Percentiles rank a stretch among this genome's conserved stretches.
These are phyloP conservation scores for Eucalyptus cloeziana DNA, from an alignment of 345 rosid species.

Conservation along the genomic window DNA sequence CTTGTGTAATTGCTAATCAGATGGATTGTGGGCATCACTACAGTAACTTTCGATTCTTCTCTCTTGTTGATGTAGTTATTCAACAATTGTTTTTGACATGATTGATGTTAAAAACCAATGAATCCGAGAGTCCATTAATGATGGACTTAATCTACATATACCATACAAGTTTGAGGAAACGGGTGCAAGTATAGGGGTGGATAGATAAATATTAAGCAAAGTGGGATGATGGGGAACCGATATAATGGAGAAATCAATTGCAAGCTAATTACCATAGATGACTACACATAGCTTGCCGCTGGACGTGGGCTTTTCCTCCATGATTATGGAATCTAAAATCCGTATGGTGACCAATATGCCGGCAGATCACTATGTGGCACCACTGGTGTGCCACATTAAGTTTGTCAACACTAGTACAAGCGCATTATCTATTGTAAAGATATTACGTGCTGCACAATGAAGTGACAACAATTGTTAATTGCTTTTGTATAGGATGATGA, in stretches of 20 bases:
- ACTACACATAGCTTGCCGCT: background rate
- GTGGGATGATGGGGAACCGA: background rate
- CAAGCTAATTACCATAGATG: background rate
- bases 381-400: background rate
- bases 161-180: background rate
- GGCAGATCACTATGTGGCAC: background rate
- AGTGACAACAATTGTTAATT: background rate
- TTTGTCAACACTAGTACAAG: background rate
- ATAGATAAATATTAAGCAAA: background rate
- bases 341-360: background rate
- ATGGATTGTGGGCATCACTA: background rate
- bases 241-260: background rate
- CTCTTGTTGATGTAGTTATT: background rate
- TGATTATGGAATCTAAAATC: background rate
- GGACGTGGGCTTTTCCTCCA: background rate
- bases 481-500: background rate
- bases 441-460: background rate
- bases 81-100: background rate
- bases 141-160: background rate
- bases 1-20: background rate
- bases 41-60: background rate
- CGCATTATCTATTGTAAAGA: background rate
- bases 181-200: background rate
- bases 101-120: background rate
- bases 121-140: background rate